Percentiles rank a stretch among this genome's conserved stretches.
Evolutionary conservation across 352 stramenopile genomes (phyloP).

Genomic region (Pythium biforme): DNA sequence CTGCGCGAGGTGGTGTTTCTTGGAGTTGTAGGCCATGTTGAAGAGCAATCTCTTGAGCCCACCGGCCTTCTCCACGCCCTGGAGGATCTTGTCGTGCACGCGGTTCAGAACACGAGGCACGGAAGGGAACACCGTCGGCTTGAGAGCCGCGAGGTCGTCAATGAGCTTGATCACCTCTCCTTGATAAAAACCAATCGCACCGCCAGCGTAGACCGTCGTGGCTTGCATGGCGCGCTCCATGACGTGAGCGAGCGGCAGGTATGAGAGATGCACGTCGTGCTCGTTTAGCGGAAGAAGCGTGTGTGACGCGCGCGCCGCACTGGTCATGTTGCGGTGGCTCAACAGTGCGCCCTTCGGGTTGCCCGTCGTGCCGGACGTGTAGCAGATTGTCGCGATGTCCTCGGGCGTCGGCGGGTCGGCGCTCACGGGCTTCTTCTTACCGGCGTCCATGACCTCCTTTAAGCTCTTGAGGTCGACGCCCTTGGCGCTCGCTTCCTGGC

Average conservation of each 20-base stretch:
- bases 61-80: constrained; percentile 28
- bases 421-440: constrained; percentile 42
- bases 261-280: constrained; percentile 51
- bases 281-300: constrained; percentile 30
- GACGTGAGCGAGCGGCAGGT: constrained; percentile 95
- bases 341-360: constrained; percentile 72
- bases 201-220: constrained; percentile 78
- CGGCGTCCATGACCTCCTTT: constrained; percentile 34
- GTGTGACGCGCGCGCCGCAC: constrained; percentile 32
- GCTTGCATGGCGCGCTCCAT: constrained; percentile 91
- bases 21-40: constrained; percentile 41
- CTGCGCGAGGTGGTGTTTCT: constrained; percentile 33
- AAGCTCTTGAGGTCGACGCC: constrained; percentile 46
- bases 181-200: constrained; percentile 68
- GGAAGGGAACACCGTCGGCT: constrained; percentile 89
- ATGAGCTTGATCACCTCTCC: constrained; percentile 90
- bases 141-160: constrained; percentile 90
- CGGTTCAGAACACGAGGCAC: constrained; percentile 93
- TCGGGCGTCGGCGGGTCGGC: constrained; percentile 44
- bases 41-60: constrained; percentile 36
- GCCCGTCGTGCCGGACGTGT: constrained; percentile 75
- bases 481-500: constrained; percentile 28
- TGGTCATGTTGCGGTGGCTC: constrained; percentile 51
- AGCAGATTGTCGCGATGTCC: constrained; percentile 93
- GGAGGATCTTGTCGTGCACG: constrained; percentile 79